phyloP scores from a whole-genome alignment of 257 asterid species.

The Oldenlandia corymbosa region DNA sequence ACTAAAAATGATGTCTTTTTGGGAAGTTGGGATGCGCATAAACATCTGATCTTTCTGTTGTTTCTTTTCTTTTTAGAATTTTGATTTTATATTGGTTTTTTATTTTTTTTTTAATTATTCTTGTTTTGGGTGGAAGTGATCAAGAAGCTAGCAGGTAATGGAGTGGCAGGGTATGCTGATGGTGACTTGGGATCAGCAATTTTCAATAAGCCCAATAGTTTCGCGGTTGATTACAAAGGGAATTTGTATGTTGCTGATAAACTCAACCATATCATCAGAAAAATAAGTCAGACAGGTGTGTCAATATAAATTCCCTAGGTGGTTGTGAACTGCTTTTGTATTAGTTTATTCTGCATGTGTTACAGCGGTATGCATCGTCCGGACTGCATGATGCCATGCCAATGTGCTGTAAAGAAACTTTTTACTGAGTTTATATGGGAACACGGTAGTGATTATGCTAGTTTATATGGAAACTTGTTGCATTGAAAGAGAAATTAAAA shows the following conservation, averaged over 20 bases:
- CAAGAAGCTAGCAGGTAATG: conserved; percentile 56
- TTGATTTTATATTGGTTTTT: neutral
- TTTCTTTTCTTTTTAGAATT: neutral
- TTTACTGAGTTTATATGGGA: neutral
- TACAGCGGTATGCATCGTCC: neutral
- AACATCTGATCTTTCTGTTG: neutral
- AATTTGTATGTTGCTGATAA: conserved; percentile 75
- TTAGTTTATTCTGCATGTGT: neutral
- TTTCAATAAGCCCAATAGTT: conserved; percentile 59
- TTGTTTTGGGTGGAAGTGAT: conserved; percentile 39
- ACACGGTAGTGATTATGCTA: neutral
- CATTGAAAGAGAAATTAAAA: neutral
- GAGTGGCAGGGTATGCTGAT: conserved; percentile 39
- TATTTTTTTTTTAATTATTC: neutral
- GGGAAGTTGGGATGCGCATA: neutral
- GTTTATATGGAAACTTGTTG: neutral
- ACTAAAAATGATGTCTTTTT: neutral
- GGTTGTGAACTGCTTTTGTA: conserved; percentile 4
- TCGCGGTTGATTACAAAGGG: conserved; percentile 67
- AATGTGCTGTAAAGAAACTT: neutral
- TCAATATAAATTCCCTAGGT: neutral
- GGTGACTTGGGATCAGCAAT: conserved; percentile 61
- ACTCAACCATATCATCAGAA: conserved; percentile 56
- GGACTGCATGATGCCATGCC: neutral
- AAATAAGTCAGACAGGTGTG: conserved; percentile 62